A percentile compares a stretch with the other conserved stretches of the same genome.
These are phyloP conservation scores for Xylariaceae sp. DNA, from an alignment of 2,329 filamentous ascomycete genomes.

Conservation along the genomic window DNA sequence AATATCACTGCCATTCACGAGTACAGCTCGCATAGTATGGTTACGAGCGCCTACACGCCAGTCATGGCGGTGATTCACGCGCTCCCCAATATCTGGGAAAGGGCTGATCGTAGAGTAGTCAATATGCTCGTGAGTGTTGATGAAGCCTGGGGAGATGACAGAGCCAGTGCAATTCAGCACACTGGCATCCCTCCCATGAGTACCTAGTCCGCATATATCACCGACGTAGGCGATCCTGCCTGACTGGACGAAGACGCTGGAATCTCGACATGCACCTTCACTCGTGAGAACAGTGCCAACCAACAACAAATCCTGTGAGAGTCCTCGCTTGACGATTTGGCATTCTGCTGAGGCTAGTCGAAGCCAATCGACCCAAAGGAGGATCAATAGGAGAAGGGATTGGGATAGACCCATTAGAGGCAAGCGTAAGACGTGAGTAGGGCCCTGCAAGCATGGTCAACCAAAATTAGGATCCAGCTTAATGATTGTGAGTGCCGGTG, in stretches of 20 bases:
- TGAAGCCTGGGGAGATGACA: slow-evolving; percentile 40
- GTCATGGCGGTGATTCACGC: slow-evolving; percentile 37
- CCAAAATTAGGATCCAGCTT: too few species aligned
- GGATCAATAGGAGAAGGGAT: background rate
- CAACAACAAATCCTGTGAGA: slow-evolving; percentile 36
- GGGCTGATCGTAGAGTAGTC: slow-evolving; percentile 35
- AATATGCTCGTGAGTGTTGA: slow-evolving; percentile 42
- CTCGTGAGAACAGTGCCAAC: slow-evolving; percentile 50
- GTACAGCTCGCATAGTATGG: slow-evolving; percentile 26
- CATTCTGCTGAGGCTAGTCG: slow-evolving; percentile 20
- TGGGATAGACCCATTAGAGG: background rate
- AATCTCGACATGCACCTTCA: slow-evolving; percentile 30
- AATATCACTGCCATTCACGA: slow-evolving; percentile 31
- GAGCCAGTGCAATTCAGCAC: slow-evolving; percentile 34
- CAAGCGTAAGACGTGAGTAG: too few species aligned
- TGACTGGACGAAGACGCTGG: slow-evolving; percentile 36
- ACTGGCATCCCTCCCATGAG: slow-evolving; percentile 19
- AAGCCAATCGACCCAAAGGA: background rate
- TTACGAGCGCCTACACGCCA: slow-evolving; percentile 37
- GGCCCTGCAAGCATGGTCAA: too few species aligned
- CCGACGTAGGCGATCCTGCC: slow-evolving; percentile 32
- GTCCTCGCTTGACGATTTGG: slow-evolving; percentile 22
- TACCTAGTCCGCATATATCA: slow-evolving; percentile 15
- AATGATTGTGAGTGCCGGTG: too few species aligned
- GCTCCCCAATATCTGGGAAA: slow-evolving; percentile 33